Percentiles rank a stretch among this genome's conserved stretches.
Conservation (phyloP, 2,329 filamentous ascomycete species). For the Sporothrix mexicana region DNA sequence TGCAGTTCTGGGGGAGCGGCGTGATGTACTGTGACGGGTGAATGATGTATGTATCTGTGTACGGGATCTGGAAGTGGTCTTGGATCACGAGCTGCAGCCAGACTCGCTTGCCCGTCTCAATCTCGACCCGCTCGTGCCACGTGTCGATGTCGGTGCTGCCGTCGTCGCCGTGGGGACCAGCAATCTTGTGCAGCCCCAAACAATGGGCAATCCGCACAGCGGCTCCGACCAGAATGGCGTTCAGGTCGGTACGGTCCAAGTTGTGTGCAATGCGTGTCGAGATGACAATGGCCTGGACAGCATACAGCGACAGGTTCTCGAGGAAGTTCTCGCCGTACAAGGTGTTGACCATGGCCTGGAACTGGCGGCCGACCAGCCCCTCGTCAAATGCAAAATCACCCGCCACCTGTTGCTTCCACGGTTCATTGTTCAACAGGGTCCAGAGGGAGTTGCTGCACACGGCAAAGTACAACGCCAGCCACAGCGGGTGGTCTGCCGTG, state of each 20-base stretch:
- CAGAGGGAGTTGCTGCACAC: slow-evolving; percentile 39
- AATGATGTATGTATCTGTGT: slow-evolving; percentile 47
- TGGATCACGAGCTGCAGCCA: slow-evolving; percentile 48
- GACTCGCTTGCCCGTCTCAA: slow-evolving; percentile 45
- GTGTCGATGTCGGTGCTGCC: not conserved
- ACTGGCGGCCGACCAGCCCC: slow-evolving; percentile 37
- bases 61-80: slow-evolving; percentile 45
- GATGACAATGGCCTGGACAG: slow-evolving; percentile 46
- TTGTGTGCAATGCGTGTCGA: slow-evolving; percentile 47
- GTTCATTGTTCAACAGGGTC: slow-evolving; percentile 38
- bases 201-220: slow-evolving; percentile 46
- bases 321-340: slow-evolving; percentile 45
- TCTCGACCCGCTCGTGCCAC: slow-evolving; percentile 39
- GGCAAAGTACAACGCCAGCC: slow-evolving; percentile 41
- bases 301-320: slow-evolving; percentile 42
- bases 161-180: not conserved
- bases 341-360: slow-evolving; percentile 44
- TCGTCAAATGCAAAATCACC: slow-evolving; percentile 31
- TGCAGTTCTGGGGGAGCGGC: slow-evolving; percentile 43
- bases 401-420: slow-evolving; percentile 4
- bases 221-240: slow-evolving; percentile 45
- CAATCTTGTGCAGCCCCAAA: slow-evolving; percentile 41
- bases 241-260: slow-evolving; percentile 45
- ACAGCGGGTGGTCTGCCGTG: slow-evolving; percentile 39
- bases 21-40: slow-evolving; percentile 45